These are phyloP conservation scores for Fusarium sp. DNA, from an alignment of 2,329 filamentous ascomycete genomes.

Conservation along the genomic window DNA sequence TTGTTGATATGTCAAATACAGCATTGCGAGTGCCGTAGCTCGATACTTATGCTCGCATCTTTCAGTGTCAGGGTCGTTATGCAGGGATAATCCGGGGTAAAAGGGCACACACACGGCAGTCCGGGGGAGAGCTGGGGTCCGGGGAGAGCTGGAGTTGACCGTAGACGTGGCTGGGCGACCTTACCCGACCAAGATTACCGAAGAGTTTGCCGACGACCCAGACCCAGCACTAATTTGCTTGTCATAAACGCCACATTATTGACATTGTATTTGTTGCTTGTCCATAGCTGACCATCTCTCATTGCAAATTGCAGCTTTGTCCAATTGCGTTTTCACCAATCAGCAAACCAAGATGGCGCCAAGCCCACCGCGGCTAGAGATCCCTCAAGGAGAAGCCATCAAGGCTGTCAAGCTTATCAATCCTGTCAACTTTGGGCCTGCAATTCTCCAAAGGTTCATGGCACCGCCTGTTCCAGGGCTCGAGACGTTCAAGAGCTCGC, in stretches of 20 bases:
- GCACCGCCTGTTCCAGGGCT: constrained; percentile 51
- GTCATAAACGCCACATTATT: not conserved
- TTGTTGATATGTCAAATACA: not conserved
- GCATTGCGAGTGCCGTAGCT: constrained; percentile 7
- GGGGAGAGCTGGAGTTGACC: constrained; percentile 1
- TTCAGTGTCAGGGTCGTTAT: constrained; percentile 14
- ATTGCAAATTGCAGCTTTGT: not conserved
- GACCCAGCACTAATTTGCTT: constrained; percentile 6
- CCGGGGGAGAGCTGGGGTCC: not conserved
- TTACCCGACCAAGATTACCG: constrained; percentile 23
- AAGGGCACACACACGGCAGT: not conserved
- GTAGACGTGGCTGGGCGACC: constrained; percentile 7
- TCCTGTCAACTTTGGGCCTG: constrained; percentile 54
- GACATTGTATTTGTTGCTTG: not conserved
- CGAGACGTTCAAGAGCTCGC: constrained; percentile 46
- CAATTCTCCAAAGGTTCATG: constrained; percentile 54
- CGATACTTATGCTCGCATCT: constrained; percentile 30
- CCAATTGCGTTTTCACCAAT: not conserved
- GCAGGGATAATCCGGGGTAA: constrained; percentile 21
- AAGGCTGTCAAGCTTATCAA: constrained; percentile 52
- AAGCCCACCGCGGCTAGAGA: not conserved
- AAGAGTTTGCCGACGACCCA: constrained; percentile 10
- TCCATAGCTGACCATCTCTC: not conserved
- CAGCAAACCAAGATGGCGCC: not conserved
- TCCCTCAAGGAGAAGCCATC: constrained; percentile 21